Evolutionary conservation across 2,329 filamentous ascomycete species (phyloP).

Genomic region (Capronia coronata): DNA sequence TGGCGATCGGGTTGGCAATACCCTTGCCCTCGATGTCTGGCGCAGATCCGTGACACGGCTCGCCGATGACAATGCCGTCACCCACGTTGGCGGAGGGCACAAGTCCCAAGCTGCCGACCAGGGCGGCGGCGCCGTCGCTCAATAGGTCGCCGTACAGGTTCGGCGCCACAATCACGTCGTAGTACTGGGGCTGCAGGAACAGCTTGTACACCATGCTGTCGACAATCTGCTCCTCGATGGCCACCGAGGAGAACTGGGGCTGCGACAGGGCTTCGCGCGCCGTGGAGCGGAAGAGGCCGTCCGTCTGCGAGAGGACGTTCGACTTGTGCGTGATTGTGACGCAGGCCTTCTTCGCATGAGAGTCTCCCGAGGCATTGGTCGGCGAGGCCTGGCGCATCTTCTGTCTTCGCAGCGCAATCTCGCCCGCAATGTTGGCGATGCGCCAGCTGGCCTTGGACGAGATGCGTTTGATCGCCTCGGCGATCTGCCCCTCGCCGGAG

Average conservation of each 20-base stretch:
- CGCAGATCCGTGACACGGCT: constrained; percentile 94
- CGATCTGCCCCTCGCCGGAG: constrained; percentile 63
- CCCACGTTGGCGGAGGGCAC: constrained; percentile 95
- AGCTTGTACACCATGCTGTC: constrained; percentile 99
- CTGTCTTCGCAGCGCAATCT: constrained; percentile 83
- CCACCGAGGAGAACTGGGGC: constrained; percentile 56
- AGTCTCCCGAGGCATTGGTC: background rate
- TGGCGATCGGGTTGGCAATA: constrained; percentile 95
- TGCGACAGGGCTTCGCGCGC: constrained; percentile 65
- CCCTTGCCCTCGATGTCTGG: constrained; percentile 90
- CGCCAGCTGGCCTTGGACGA: constrained; percentile 74
- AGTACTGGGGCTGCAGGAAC: constrained; percentile 88
- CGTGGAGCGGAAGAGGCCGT: constrained; percentile 85
- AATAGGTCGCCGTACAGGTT: constrained; percentile 97
- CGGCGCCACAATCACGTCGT: constrained; percentile 96
- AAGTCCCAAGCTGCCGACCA: constrained; percentile 84
- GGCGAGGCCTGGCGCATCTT: constrained; percentile 56
- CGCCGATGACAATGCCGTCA: constrained; percentile 88
- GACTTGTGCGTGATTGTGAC: constrained; percentile 98
- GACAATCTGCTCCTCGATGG: constrained; percentile 93
- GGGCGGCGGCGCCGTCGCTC: constrained; percentile 87
- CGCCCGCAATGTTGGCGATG: constrained; percentile 88
- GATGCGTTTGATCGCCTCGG: constrained; percentile 97
- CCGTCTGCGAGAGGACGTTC: constrained; percentile 93
- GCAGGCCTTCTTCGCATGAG: constrained; percentile 51